phyloP scores from a whole-genome alignment of 331 rosid genomes.

The Pyrus hybrid region DNA sequence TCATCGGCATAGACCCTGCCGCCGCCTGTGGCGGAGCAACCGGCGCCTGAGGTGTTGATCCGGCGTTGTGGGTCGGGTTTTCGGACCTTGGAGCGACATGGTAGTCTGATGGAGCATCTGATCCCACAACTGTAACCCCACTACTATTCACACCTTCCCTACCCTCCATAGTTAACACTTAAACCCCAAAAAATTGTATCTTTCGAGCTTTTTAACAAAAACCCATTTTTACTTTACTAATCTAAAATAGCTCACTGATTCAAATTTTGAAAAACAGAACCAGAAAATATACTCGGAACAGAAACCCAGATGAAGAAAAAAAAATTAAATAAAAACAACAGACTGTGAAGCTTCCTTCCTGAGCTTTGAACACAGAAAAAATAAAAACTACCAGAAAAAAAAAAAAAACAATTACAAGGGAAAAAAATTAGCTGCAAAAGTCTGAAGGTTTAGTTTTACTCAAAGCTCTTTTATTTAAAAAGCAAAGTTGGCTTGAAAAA shows the following conservation, averaged over 20 bases:
- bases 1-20: slow-evolving; percentile 33
- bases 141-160: slow-evolving; percentile 63
- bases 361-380: slow-evolving; percentile 1
- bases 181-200: slow-evolving; percentile 22
- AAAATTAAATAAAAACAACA: not conserved
- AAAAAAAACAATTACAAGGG: slow-evolving; percentile 1
- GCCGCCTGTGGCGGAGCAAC: slow-evolving; percentile 28
- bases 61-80: slow-evolving; percentile 34
- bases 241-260: slow-evolving; percentile 1
- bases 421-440: slow-evolving; percentile 10
- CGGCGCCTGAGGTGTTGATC: slow-evolving; percentile 37
- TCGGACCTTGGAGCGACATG: slow-evolving; percentile 85
- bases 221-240: slow-evolving; percentile 29
- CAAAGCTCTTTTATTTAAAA: slow-evolving; percentile 6
- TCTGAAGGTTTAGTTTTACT: slow-evolving; percentile 9
- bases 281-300: not conserved
- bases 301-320: slow-evolving; percentile 1
- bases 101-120: slow-evolving; percentile 93
- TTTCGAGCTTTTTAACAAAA: slow-evolving; percentile 34
- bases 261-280: slow-evolving; percentile 9
- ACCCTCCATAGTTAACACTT: slow-evolving; percentile 63
- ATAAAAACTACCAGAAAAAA: too few relatives aligned
- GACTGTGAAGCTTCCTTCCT: slow-evolving; percentile 12
- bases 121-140: slow-evolving; percentile 96
- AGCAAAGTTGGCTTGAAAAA: slow-evolving; percentile 20